These are phyloP conservation scores for Mycena epipterygia DNA, from an alignment of 768 basidiomycete species.

Conservation along the genomic window DNA sequence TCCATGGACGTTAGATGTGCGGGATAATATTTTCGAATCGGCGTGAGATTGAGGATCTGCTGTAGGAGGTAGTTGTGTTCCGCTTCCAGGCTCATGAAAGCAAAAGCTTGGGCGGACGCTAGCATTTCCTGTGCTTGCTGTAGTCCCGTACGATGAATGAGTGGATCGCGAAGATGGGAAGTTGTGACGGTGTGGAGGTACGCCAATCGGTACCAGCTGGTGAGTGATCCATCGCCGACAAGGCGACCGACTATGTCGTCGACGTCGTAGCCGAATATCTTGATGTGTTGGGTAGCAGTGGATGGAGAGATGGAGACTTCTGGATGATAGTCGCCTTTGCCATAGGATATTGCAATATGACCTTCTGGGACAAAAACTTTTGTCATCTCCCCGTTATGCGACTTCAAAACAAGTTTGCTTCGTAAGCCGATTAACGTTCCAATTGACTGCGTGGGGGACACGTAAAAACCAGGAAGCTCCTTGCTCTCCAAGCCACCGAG, in stretches of 20 bases:
- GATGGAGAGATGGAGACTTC: conserved; percentile 36
- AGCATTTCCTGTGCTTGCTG: conserved; percentile 59
- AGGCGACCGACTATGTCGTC: conserved; percentile 50
- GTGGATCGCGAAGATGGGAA: conserved; percentile 56
- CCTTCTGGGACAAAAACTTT: conserved; percentile 58
- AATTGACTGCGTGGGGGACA: conserved; percentile 56
- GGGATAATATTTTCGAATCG: conserved; percentile 55
- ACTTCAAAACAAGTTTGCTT: conserved; percentile 55
- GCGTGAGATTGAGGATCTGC: conserved; percentile 50
- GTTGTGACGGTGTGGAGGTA: conserved; percentile 63
- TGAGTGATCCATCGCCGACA: conserved; percentile 44
- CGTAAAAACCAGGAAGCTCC: conserved; percentile 56
- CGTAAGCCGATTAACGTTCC: conserved; percentile 61
- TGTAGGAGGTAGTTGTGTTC: conserved; percentile 49
- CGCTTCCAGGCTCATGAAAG: conserved; percentile 53
- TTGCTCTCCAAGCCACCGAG: conserved; percentile 51
- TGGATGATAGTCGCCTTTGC: conserved; percentile 36
- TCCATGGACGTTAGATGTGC: conserved; percentile 54
- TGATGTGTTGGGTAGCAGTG: conserved; percentile 8
- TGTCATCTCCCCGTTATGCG: conserved; percentile 29
- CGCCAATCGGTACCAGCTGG: conserved; percentile 48
- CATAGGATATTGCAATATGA: conserved; percentile 34
- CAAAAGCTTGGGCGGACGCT: conserved; percentile 50
- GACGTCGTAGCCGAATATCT: conserved; percentile 46
- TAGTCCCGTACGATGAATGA: conserved; percentile 58